Base-by-base conservation (phyloP, 225 moss, liverwort and hornwort species). In the Sphagnum contortum region DNA sequence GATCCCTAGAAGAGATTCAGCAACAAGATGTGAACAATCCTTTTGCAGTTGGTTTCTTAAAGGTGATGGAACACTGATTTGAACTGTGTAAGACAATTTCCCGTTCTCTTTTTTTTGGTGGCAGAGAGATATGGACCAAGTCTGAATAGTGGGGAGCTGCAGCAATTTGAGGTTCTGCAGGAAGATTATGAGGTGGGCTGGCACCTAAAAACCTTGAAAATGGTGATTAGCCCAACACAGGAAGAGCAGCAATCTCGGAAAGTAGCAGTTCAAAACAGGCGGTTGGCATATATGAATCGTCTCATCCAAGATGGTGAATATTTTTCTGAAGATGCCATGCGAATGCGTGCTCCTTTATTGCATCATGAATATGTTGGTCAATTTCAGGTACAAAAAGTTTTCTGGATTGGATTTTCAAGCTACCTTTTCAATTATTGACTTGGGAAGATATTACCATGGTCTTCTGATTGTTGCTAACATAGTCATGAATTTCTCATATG, bases 101-200 rank as follows among this genome's bases (percentile, higher is more conserved):
- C 29, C 29, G 0, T 29, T 29, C 29, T 29, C 29, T 29, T 29
- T 87, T 8, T 87, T 87, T 87, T 66, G 87, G 87, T 87, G 1
- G 60, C 80, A 87, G 87, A 87, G 48, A 80, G 87, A n/a, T 87
- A 87, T 59, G 87, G 87, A 62, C 76, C 79, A 63, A 70, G 64
- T 44, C 13, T 87, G 65, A 87, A 81, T 75, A 70, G 64, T 44
- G 80, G 73, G 55, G 87, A 87, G 79, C 77, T 87, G 1, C 74
- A 84, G 62, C 78, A 84, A 66, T 87, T 87, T 65, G 83, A 87
- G 73, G 72, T 81, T 48, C 78, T 84, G 47, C 72, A 71, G 55
- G 79, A 84, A 45, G 87, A 87, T 44, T 87, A 87, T 48, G 87
- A 87, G 70, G 83, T 87, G 67, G 79, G 76, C 9, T 87, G 87